Evolutionary conservation across 163 green algal species (phyloP).

Genomic region (Volvox carteri): DNA sequence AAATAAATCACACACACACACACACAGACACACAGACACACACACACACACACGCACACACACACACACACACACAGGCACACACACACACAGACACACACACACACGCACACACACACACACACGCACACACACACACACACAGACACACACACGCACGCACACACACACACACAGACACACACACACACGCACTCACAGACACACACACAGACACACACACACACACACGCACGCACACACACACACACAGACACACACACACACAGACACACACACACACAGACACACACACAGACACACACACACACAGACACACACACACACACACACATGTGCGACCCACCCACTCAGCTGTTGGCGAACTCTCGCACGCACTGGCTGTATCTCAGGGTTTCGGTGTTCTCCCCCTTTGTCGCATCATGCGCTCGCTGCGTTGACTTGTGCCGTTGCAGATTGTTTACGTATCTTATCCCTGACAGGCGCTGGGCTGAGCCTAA

Average conservation of each 20-base stretch:
- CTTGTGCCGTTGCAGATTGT: no score
- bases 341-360: no score
- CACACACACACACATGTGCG: neutral
- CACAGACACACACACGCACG: neutral
- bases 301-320: neutral
- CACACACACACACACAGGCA: no score
- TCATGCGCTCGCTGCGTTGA: no score
- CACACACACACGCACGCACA: neutral
- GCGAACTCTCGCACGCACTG: no score
- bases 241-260: neutral
- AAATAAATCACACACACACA: no score
- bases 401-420: no score
- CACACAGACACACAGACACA: no score
- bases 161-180: neutral
- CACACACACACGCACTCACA: neutral
- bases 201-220: neutral
- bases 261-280: neutral
- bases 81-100: no score
- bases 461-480: neutral
- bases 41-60: no score
- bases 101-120: no score
- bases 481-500: neutral
- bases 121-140: neutral
- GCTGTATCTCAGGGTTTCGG: no score
- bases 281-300: neutral